phyloP scores from a whole-genome alignment of 306 rosid species.

The Cajanus cajan region DNA sequence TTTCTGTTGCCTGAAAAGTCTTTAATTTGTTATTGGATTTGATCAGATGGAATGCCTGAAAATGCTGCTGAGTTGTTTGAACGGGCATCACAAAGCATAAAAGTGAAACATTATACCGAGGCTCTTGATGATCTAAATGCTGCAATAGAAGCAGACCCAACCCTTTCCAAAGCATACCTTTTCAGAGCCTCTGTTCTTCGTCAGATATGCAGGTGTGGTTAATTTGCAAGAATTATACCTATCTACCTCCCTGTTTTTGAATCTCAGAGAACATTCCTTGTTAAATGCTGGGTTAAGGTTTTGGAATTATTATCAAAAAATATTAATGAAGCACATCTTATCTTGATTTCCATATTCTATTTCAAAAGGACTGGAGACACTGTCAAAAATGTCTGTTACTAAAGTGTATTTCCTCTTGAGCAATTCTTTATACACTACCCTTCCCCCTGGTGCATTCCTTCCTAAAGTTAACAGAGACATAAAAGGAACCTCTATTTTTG shows the following conservation, averaged over 20 bases:
- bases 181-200: constrained; percentile 90
- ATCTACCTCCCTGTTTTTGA: neutral
- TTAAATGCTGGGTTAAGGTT: constrained; percentile 1
- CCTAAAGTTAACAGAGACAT: constrained; percentile 6
- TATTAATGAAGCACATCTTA: neutral
- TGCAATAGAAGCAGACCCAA: constrained; percentile 93
- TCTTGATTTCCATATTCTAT: constrained; percentile 11
- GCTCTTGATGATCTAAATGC: constrained; percentile 94
- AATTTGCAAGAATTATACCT: neutral
- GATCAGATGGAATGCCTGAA: constrained; percentile 63
- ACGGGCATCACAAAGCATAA: constrained; percentile 74
- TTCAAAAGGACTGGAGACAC: constrained; percentile 8
- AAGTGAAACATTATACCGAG: constrained; percentile 77
- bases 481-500: neutral
- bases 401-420: constrained; percentile 14
- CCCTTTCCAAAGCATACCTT: constrained; percentile 82
- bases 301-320: constrained; percentile 9
- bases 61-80: constrained; percentile 80
- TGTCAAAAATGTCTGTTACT: neutral
- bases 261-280: neutral
- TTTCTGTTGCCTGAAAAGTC: constrained; percentile 24
- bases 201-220: constrained; percentile 81
- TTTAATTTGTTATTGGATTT: constrained; percentile 26
- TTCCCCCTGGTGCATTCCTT: neutral
- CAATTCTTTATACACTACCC: neutral